phyloP scores from a whole-genome alignment of 139 green algal species.

The Pseudopediastrum boryanum region DNA sequence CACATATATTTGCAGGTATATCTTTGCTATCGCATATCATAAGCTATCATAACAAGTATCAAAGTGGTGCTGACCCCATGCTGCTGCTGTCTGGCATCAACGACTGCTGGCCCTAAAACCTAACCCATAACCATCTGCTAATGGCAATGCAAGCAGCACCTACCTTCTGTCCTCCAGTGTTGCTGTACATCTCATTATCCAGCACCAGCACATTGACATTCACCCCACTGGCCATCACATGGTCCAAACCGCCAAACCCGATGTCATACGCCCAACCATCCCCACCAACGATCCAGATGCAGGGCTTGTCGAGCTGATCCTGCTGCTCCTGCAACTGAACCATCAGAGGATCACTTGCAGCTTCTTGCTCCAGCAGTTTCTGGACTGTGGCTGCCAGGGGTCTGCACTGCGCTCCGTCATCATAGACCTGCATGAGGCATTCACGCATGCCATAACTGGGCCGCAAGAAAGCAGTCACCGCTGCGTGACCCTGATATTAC shows the following conservation, averaged over 20 bases:
- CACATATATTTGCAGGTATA: no score
- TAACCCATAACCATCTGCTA: no score
- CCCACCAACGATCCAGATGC: slow-evolving; percentile 62
- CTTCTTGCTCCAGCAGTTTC: slow-evolving; percentile 1
- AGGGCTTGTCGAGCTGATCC: slow-evolving; percentile 61
- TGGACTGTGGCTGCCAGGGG: slow-evolving; percentile 6
- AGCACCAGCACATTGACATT: slow-evolving; percentile 64
- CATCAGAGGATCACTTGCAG: background rate
- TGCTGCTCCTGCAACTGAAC: slow-evolving; percentile 17
- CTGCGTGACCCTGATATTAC: no score
- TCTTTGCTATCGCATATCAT: no score
- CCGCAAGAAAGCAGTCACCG: no score
- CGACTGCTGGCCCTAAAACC: no score
- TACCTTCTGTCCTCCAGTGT: slow-evolving; percentile 63
- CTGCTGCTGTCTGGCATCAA: no score
- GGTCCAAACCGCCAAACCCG: slow-evolving; percentile 63
- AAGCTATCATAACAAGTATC: no score
- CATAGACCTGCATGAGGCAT: slow-evolving; percentile 12
- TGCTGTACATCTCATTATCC: slow-evolving; percentile 64
- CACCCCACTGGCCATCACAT: slow-evolving; percentile 55
- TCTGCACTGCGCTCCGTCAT: slow-evolving; percentile 28
- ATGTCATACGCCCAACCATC: slow-evolving; percentile 73
- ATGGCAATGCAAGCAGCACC: no score
- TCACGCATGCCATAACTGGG: no score
- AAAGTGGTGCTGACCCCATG: no score